Evolutionary conservation across 129 eudicot species (phyloP), one percentile per base, ranked within the genome.

Genomic region (Flaveria bidentis): DNA sequence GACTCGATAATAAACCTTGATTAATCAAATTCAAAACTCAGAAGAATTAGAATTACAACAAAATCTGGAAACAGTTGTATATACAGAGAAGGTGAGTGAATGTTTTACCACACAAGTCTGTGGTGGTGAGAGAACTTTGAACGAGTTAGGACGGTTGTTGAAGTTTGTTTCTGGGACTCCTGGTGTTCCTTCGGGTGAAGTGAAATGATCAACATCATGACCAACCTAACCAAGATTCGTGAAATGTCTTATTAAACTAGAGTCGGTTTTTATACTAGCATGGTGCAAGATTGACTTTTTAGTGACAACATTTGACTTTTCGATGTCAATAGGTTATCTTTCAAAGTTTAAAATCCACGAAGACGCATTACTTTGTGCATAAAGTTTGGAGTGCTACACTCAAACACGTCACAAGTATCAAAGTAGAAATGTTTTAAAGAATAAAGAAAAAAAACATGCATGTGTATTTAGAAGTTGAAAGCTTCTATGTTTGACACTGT

Each of bases 141-240:
- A 87, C 39, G 99, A 95, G 84, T 95, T 95, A 14, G 99, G 99
- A 45, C 99, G 99, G 78, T 89, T 87, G 63, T 95, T 91, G 67
- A 95, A 95, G 81, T 95, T 95, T 45, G 96, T 95, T 81, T 95
- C 99, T 4, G 97, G 97, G 65, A 89, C 91, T 70, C 99, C 99
- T 1, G 99, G 97, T 68, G 74, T 80, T 72, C 99, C 99, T 88
- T 95, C 99, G 1, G 99, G 94, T 2, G 76, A 79, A 23, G 97
- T 95, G 82, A 95, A 95, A 85, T 95, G 99, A 49, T 91, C 96
- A 33, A 77, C 84, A 42, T 95, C 92, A 69, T 95, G 99, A 53
- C 88, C 97, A 74, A 91, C 96, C 99, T 95, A 63, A 83, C 53
- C 81, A 86, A 65, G 5, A 72, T 51, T 77, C 7, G 47, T 44